Evolutionary conservation across 2,329 filamentous ascomycete species (phyloP).

Genomic region (Ophiocordyceps camponoti-saundersi): DNA sequence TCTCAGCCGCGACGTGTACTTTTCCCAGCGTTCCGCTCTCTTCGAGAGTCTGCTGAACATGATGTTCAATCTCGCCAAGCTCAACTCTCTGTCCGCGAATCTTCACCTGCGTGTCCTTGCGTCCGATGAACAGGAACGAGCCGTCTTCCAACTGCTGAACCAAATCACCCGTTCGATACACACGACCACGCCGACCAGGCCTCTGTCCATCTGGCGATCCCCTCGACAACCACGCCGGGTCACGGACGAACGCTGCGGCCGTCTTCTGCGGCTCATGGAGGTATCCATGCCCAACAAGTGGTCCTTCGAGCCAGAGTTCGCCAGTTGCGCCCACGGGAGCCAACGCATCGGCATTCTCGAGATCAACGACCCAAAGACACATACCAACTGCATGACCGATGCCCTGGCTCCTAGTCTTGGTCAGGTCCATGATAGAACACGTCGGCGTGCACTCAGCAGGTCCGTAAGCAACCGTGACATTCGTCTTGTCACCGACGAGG

Average conservation of each 20-base stretch:
- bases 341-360: slow-evolving; percentile 13
- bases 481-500: slow-evolving; percentile 3
- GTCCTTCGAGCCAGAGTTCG: slow-evolving; percentile 22
- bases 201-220: not conserved
- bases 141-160: not conserved
- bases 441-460: slow-evolving; percentile 1
- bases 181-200: not conserved
- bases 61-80: slow-evolving; percentile 1
- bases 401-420: not conserved
- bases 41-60: not conserved
- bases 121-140: not conserved
- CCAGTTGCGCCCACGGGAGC: slow-evolving; percentile 15
- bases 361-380: not conserved
- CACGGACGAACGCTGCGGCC: slow-evolving; percentile 23
- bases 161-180: slow-evolving; percentile 22
- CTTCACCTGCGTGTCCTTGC: slow-evolving; percentile 1
- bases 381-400: not conserved
- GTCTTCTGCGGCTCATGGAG: slow-evolving; percentile 28
- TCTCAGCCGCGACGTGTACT: slow-evolving; percentile 1
- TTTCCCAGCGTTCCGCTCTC: not conserved
- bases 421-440: not conserved
- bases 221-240: slow-evolving; percentile 12
- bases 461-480: slow-evolving; percentile 1
- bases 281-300: slow-evolving; percentile 30
- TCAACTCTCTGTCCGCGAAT: slow-evolving; percentile 1